Percentiles rank a stretch among this genome's conserved stretches.
These are phyloP conservation scores for Magnaporthiopsis poae DNA, from an alignment of 2,329 filamentous ascomycete species.

Conservation along the genomic window DNA sequence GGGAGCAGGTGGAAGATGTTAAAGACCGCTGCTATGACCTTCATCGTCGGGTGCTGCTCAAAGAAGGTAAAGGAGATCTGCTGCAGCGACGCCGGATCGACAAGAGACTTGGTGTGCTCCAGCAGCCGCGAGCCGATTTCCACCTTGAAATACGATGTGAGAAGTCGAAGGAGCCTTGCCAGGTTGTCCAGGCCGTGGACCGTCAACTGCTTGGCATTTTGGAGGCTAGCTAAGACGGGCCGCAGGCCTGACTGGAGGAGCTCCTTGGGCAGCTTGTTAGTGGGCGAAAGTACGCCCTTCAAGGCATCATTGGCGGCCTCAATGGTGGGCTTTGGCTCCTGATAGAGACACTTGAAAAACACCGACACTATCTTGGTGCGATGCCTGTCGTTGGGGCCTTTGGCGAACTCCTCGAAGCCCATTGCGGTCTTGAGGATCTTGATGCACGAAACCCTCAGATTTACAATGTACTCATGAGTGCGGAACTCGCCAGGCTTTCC, in stretches of 20 bases:
- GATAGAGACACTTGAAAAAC: slow-evolving; percentile 96
- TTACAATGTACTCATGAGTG: slow-evolving; percentile 90
- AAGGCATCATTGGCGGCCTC: slow-evolving; percentile 86
- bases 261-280: slow-evolving; percentile 88
- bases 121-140: slow-evolving; percentile 90
- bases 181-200: slow-evolving; percentile 85
- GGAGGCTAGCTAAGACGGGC: slow-evolving; percentile 91
- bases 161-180: slow-evolving; percentile 73
- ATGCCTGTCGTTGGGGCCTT: slow-evolving; percentile 57
- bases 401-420: slow-evolving; percentile 82
- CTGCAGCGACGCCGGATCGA: slow-evolving; percentile 69
- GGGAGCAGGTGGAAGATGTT: slow-evolving; percentile 97
- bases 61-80: slow-evolving; percentile 90
- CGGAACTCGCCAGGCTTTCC: slow-evolving; percentile 89
- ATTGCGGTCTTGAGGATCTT: slow-evolving; percentile 88
- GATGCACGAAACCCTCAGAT: slow-evolving; percentile 84
- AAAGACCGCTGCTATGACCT: slow-evolving; percentile 86
- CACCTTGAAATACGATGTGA: slow-evolving; percentile 98
- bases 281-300: slow-evolving; percentile 76
- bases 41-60: slow-evolving; percentile 86
- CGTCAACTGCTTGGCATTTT: slow-evolving; percentile 82
- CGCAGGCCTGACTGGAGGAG: slow-evolving; percentile 85
- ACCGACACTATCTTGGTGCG: slow-evolving; percentile 73
- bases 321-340: slow-evolving; percentile 82
- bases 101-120: slow-evolving; percentile 85